Conservation (phyloP, 1,284 basidiomycete genomes). For the Chalciporus sp. region DNA sequence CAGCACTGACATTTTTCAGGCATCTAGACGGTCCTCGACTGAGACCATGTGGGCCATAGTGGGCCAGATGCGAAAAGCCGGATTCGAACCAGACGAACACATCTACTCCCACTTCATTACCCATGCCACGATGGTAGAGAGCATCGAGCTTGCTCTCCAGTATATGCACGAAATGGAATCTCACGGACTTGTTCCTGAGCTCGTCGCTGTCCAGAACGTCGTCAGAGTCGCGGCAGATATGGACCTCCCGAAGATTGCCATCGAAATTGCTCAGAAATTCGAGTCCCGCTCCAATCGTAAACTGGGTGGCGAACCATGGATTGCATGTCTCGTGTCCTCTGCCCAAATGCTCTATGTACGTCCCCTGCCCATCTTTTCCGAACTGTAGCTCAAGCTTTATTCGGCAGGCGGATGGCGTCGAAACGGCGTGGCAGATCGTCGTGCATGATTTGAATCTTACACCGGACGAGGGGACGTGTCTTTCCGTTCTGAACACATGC, state of each 20-base stretch:
- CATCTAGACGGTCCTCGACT: slow-evolving; percentile 33
- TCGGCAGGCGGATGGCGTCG: slow-evolving; percentile 65
- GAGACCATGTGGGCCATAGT: slow-evolving; percentile 38
- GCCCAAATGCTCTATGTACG: slow-evolving; percentile 65
- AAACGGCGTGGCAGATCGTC: slow-evolving; percentile 63
- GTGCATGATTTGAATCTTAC: slow-evolving; percentile 52
- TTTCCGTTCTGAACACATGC: slow-evolving; percentile 71
- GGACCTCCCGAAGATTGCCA: slow-evolving; percentile 62
- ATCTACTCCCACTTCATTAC: slow-evolving; percentile 59
- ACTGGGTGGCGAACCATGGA: slow-evolving; percentile 58
- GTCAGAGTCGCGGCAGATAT: slow-evolving; percentile 50
- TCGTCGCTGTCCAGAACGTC: slow-evolving; percentile 50
- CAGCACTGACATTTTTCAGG: slow-evolving; percentile 33
- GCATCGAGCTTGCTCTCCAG: slow-evolving; percentile 67
- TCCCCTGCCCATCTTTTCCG: slow-evolving; percentile 12
- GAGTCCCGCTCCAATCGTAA: slow-evolving; percentile 56
- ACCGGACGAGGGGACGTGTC: slow-evolving; percentile 76
- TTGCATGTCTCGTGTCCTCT: slow-evolving; percentile 57
- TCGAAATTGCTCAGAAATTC: slow-evolving; percentile 64
- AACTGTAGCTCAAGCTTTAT: slow-evolving; percentile 6
- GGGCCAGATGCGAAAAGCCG: slow-evolving; percentile 50
- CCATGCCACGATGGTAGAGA: slow-evolving; percentile 46
- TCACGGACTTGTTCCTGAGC: slow-evolving; percentile 48
- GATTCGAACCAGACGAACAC: slow-evolving; percentile 48
- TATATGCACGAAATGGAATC: slow-evolving; percentile 53